Conservation (phyloP, 768 basidiomycete species). For the Rubroboletus pulcherrimus region DNA sequence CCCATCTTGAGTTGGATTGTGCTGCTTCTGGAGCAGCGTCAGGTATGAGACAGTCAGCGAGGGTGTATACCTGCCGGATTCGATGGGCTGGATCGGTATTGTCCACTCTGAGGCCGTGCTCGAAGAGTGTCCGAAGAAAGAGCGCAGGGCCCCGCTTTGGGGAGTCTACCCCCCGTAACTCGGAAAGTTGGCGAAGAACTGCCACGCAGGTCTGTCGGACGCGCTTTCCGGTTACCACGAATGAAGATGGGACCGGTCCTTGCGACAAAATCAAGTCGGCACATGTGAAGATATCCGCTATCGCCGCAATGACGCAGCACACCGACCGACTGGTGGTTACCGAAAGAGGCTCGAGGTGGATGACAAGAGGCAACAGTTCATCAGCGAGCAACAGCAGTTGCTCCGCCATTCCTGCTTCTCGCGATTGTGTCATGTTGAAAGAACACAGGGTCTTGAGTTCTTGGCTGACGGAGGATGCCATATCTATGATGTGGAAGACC, state of each 20-base stretch:
- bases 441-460: conserved; percentile 56
- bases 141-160: conserved; percentile 44
- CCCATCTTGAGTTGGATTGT: conserved; percentile 44
- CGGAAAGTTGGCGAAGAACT: conserved; percentile 39
- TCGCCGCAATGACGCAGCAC: conserved; percentile 39
- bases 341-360: conserved; percentile 43
- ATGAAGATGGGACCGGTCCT: conserved; percentile 31
- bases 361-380: conserved; percentile 52
- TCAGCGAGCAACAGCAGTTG: conserved; percentile 52
- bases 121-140: conserved; percentile 56
- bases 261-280: conserved; percentile 43
- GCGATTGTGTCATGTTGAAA: conserved; percentile 34
- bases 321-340: conserved; percentile 50
- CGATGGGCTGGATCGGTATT: conserved; percentile 56
- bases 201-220: conserved; percentile 51
- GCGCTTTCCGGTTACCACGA: conserved; percentile 31
- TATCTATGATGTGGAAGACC: conserved; percentile 51
- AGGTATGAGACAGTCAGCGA: conserved; percentile 60
- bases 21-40: conserved; percentile 15
- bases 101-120: conserved; percentile 37
- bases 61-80: conserved; percentile 49
- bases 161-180: conserved; percentile 27
- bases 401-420: conserved; percentile 42
- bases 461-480: conserved; percentile 44
- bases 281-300: conserved; percentile 56